A percentile compares a stretch with the other conserved stretches of the same genome.
These are phyloP conservation scores for Cordyceps militaris DNA, from an alignment of 2,329 filamentous ascomycete species.

Conservation along the genomic window DNA sequence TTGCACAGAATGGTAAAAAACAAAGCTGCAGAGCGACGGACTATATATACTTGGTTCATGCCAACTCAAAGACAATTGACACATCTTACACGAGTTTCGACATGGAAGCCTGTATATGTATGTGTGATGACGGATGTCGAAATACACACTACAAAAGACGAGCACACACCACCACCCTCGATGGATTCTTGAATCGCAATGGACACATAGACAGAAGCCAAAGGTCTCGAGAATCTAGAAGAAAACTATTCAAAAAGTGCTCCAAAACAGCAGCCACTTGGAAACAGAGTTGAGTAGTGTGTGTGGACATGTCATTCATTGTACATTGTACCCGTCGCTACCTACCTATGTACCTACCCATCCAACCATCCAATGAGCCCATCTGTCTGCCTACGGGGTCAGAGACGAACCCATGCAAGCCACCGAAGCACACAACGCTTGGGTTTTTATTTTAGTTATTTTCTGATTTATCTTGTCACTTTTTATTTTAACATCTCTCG, in stretches of 20 bases:
- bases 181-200: background rate
- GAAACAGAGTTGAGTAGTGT: background rate
- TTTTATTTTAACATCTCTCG: background rate
- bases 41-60: background rate
- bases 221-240: background rate
- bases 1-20: constrained; percentile 5
- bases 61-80: background rate
- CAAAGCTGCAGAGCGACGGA: constrained; percentile 3
- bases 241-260: background rate
- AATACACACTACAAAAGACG: background rate
- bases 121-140: background rate
- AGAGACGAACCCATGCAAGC: constrained; percentile 7
- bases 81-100: background rate
- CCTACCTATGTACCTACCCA: background rate
- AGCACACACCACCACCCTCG: background rate
- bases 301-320: background rate
- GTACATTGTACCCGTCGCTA: too few species aligned
- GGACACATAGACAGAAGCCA: background rate
- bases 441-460: background rate
- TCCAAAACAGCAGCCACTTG: background rate
- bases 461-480: background rate
- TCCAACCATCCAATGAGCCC: background rate
- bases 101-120: background rate
- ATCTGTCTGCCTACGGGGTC: too few species aligned
- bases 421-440: background rate